Conservation (phyloP, 495 filamentous ascomycete genomes). For the Lentithecium fluviatile region DNA sequence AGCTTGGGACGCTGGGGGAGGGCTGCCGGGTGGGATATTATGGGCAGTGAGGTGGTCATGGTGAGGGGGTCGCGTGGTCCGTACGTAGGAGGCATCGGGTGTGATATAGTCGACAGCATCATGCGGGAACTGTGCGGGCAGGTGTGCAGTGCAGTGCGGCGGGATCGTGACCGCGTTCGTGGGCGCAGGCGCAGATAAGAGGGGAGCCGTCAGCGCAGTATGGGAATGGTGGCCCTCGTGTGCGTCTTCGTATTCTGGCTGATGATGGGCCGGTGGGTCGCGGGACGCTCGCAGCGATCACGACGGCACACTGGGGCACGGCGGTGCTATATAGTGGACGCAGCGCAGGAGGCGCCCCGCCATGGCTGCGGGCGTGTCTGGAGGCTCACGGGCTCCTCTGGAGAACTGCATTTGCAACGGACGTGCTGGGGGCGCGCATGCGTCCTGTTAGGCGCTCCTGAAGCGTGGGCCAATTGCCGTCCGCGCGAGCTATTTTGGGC, state of each 20-base stretch:
- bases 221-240: constrained; percentile 1
- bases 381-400: too few relatives aligned
- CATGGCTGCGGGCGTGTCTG: too few relatives aligned
- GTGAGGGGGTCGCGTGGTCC: constrained; percentile 17
- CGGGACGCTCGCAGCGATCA: neutral
- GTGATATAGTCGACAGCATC: constrained; percentile 39
- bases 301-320: too few relatives aligned
- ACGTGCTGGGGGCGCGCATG: too few relatives aligned
- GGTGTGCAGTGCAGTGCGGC: too few relatives aligned
- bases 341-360: too few relatives aligned
- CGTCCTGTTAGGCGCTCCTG: too few relatives aligned
- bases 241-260: constrained; percentile 25
- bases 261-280: constrained; percentile 5
- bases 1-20: constrained; percentile 67
- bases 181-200: constrained; percentile 37
- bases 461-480: too few relatives aligned
- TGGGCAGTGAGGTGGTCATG: constrained; percentile 41
- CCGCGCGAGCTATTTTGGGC: too few relatives aligned
- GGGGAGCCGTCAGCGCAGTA: constrained; percentile 40
- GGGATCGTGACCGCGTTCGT: constrained; percentile 18
- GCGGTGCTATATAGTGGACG: too few relatives aligned
- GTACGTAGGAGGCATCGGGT: constrained; percentile 34
- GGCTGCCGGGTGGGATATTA: constrained; percentile 37
- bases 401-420: too few relatives aligned
- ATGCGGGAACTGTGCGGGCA: constrained; percentile 28